Conservation (phyloP, 2,329 filamentous ascomycete species). For the Colletotrichum scovillei region DNA sequence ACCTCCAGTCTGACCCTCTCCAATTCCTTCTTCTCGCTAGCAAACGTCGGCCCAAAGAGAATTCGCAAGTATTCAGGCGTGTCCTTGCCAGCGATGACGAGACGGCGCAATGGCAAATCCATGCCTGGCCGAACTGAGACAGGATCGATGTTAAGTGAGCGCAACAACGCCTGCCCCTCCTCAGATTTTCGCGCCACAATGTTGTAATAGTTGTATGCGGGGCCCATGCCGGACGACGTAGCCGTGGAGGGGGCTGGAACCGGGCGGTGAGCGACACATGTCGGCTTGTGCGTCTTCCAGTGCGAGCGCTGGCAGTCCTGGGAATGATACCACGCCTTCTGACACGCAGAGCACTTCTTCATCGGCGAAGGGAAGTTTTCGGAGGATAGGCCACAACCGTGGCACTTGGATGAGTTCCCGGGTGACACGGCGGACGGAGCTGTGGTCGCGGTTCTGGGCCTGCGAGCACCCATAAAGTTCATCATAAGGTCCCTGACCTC, state of each 20-base stretch:
- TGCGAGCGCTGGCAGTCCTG: constrained; percentile 8
- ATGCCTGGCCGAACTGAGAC: background rate
- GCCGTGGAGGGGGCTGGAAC: background rate
- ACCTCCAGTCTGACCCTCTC: background rate
- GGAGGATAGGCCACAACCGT: background rate
- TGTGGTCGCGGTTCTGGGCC: too few species aligned
- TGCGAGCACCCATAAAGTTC: background rate
- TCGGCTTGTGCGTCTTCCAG: constrained; percentile 2
- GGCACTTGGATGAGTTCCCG: background rate
- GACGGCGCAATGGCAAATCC: background rate
- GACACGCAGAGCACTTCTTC: constrained; percentile 7
- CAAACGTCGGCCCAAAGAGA: background rate
- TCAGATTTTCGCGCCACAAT: background rate
- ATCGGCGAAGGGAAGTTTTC: background rate
- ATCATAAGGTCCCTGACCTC: background rate
- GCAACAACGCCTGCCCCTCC: background rate
- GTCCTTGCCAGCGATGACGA: background rate
- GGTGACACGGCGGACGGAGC: background rate
- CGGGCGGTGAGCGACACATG: constrained; percentile 6
- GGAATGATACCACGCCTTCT: constrained; percentile 10
- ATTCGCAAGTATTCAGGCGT: background rate
- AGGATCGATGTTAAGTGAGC: background rate
- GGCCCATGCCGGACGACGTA: background rate
- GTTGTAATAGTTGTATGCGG: background rate
- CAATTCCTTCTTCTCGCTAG: background rate